Percentiles rank a stretch among this genome's conserved stretches.
Conservation (phyloP, 2,329 filamentous ascomycete genomes). For the Pseudogymnoascus sp. region DNA sequence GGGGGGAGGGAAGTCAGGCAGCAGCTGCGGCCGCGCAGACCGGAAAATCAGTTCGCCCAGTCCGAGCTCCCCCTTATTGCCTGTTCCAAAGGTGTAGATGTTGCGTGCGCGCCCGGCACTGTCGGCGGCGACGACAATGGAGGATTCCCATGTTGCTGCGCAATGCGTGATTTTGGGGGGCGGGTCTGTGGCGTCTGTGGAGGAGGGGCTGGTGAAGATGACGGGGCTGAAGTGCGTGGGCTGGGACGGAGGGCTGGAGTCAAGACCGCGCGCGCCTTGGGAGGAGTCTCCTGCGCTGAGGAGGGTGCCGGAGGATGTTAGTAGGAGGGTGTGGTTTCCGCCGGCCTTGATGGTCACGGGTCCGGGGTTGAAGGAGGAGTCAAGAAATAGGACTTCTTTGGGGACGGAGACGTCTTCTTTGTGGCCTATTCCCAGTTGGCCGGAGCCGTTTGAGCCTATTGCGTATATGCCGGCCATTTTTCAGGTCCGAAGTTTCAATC, state of each 20-base stretch:
- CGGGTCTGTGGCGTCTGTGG: slow-evolving; percentile 13
- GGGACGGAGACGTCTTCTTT: slow-evolving; percentile 63
- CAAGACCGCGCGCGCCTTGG: slow-evolving; percentile 46
- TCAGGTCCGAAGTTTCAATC: background rate
- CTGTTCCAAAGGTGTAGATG: slow-evolving; percentile 59
- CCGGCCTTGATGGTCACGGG: slow-evolving; percentile 44
- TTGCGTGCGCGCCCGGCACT: slow-evolving; percentile 35
- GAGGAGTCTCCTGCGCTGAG: slow-evolving; percentile 58
- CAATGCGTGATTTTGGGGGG: slow-evolving; percentile 33
- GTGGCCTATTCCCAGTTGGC: slow-evolving; percentile 66
- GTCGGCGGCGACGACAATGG: slow-evolving; percentile 51
- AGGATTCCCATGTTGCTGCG: slow-evolving; percentile 74
- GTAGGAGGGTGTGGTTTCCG: slow-evolving; percentile 78
- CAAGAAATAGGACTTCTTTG: slow-evolving; percentile 51
- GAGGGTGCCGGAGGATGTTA: slow-evolving; percentile 51
- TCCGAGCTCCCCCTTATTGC: slow-evolving; percentile 66
- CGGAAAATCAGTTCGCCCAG: slow-evolving; percentile 47
- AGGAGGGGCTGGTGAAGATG: slow-evolving; percentile 14
- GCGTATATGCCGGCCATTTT: slow-evolving; percentile 53
- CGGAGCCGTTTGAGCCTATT: slow-evolving; percentile 70
- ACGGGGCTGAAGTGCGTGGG: slow-evolving; percentile 16
- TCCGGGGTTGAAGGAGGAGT: slow-evolving; percentile 32
- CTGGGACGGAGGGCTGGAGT: slow-evolving; percentile 7
- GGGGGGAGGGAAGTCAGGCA: slow-evolving; percentile 58
- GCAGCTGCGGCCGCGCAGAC: slow-evolving; percentile 39